A percentile compares a stretch with the other conserved stretches of the same genome.
Evolutionary conservation across 768 basidiomycete species (phyloP).

Genomic region (Lactifluus piperatus): DNA sequence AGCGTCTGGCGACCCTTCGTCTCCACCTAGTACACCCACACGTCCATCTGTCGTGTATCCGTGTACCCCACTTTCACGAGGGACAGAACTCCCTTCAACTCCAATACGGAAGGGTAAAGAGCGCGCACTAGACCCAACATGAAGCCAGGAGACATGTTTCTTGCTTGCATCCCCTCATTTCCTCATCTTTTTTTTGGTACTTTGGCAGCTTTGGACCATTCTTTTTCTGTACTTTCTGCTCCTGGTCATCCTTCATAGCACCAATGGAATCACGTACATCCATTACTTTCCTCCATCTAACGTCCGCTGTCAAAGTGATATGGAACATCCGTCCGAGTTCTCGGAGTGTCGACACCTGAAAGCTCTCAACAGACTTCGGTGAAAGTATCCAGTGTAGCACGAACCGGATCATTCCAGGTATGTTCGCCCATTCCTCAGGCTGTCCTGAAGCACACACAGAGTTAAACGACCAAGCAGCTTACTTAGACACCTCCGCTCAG

Average conservation of each 20-base stretch:
- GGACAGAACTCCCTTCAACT: conserved; percentile 35
- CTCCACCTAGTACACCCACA: conserved; percentile 14
- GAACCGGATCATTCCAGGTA: background rate
- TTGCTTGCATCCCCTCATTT: background rate
- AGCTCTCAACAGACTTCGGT: background rate
- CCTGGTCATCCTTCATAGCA: background rate
- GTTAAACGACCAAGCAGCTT: background rate
- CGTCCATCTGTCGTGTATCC: conserved; percentile 12
- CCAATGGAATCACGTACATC: background rate
- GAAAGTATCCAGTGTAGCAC: background rate
- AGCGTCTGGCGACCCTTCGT: conserved; percentile 32
- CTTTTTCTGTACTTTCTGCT: conserved; percentile 3
- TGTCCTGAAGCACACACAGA: background rate
- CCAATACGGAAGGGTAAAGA: conserved; percentile 41
- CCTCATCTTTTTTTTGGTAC: background rate
- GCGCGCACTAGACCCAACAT: conserved; percentile 26
- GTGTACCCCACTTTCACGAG: conserved; percentile 27
- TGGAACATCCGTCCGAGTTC: background rate
- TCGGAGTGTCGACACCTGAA: background rate
- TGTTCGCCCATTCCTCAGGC: background rate
- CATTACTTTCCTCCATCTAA: background rate
- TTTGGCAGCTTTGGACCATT: conserved; percentile 7
- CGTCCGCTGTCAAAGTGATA: background rate
- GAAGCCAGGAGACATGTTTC: background rate
- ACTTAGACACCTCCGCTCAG: background rate